Evolutionary conservation across 1,139 yeast species (phyloP).

Genomic region (Yamadazyma songkhlaensis): DNA sequence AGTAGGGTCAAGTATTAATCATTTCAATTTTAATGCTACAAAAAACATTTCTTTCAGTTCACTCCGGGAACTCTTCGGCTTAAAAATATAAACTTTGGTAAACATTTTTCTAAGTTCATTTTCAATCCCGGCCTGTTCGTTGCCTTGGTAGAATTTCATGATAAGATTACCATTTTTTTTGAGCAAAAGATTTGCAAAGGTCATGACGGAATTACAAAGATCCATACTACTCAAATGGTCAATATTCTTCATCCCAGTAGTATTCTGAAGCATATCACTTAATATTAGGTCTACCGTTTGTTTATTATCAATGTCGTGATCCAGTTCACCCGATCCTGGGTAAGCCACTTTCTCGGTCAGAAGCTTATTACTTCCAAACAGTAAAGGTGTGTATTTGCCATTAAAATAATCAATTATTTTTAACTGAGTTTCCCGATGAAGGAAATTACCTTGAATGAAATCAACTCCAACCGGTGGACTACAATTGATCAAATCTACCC

Average conservation of each 20-base stretch:
- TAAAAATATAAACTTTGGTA: conserved; percentile 29
- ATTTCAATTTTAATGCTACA: conserved; percentile 20
- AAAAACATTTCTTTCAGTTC: conserved; percentile 42
- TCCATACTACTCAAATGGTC: conserved; percentile 49
- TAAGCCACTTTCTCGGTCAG: background rate
- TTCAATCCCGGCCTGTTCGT: conserved; percentile 30
- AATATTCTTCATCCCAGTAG: conserved; percentile 40
- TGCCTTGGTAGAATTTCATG: conserved; percentile 43
- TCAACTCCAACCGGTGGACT: conserved; percentile 39
- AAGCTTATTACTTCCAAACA: too few species aligned
- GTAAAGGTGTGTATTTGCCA: too few species aligned
- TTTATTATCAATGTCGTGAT: background rate
- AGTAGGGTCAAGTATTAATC: too few species aligned
- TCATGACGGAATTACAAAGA: conserved; percentile 37
- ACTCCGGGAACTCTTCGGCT: conserved; percentile 37
- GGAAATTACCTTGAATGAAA: conserved; percentile 42
- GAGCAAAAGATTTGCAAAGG: conserved; percentile 27
- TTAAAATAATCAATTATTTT: conserved; percentile 19
- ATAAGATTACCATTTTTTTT: conserved; percentile 33
- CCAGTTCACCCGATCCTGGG: too few species aligned
- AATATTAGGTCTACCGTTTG: conserved; percentile 31
- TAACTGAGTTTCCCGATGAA: conserved; percentile 31
- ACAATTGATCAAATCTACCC: conserved; percentile 41
- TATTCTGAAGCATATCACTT: conserved; percentile 51
- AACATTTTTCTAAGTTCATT: conserved; percentile 26